Evolutionary conservation across 2,329 filamentous ascomycete species (phyloP).

Genomic region (Cordyceps sp.): DNA sequence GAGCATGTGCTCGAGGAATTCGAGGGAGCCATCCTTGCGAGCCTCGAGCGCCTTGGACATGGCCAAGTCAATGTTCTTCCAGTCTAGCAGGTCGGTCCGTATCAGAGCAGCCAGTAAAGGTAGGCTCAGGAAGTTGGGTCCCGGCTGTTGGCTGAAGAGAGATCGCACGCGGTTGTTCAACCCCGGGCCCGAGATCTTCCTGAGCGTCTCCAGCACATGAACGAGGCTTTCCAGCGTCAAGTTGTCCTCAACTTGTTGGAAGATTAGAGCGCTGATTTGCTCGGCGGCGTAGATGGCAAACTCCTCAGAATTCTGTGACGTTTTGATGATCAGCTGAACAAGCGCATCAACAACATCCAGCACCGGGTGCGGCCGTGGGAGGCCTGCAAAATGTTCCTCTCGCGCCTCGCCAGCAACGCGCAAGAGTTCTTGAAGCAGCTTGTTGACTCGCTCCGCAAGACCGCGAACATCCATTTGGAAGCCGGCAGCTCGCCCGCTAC

Average conservation of each 20-base stretch:
- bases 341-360: constrained; percentile 47
- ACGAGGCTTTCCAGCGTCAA: constrained; percentile 45
- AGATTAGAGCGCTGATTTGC: constrained; percentile 39
- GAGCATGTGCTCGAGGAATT: constrained; percentile 66
- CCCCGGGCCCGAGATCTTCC: constrained; percentile 39
- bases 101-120: constrained; percentile 40
- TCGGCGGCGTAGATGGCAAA: constrained; percentile 42
- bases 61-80: constrained; percentile 50
- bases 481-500: constrained; percentile 32
- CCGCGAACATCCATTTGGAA: constrained; percentile 34
- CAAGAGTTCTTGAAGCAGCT: constrained; percentile 40
- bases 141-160: constrained; percentile 39
- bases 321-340: constrained; percentile 45
- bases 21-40: constrained; percentile 54
- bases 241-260: constrained; percentile 35
- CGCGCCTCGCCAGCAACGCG: constrained; percentile 32
- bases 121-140: constrained; percentile 37
- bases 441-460: constrained; percentile 37
- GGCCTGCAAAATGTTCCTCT: constrained; percentile 42
- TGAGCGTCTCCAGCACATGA: constrained; percentile 41
- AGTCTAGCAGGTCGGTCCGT: constrained; percentile 44
- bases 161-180: constrained; percentile 37
- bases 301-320: constrained; percentile 42
- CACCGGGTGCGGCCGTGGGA: constrained; percentile 41
- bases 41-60: constrained; percentile 57